Percentiles rank a stretch among this genome's conserved stretches.
These are phyloP conservation scores for Lactarius psammicola DNA, from an alignment of 768 basidiomycete genomes.

Conservation along the genomic window DNA sequence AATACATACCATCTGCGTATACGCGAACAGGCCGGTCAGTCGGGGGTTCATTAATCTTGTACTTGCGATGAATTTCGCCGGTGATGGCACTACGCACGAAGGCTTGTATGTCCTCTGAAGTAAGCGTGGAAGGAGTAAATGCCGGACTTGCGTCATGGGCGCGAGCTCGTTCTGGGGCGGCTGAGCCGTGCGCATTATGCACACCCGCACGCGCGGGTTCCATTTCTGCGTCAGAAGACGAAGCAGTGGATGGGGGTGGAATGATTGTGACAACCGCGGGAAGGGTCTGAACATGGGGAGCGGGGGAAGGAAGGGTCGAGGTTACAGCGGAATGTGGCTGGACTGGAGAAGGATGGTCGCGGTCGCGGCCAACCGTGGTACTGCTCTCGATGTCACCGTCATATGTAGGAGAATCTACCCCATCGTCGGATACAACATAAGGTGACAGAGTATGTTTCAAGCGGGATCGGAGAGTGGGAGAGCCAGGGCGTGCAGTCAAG, in stretches of 20 bases:
- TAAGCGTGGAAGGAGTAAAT: slow-evolving; percentile 67
- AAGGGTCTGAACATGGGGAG: slow-evolving; percentile 18
- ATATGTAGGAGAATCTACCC: slow-evolving; percentile 84
- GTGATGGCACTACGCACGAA: slow-evolving; percentile 77
- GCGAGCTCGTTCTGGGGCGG: slow-evolving; percentile 31
- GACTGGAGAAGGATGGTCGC: slow-evolving; percentile 34
- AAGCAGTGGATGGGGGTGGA: slow-evolving; percentile 17
- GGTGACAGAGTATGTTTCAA: slow-evolving; percentile 42
- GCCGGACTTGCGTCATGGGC: slow-evolving; percentile 31
- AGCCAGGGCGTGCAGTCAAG: slow-evolving; percentile 16
- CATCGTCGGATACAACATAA: slow-evolving; percentile 56
- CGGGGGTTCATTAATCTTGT: slow-evolving; percentile 87
- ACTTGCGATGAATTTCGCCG: slow-evolving; percentile 61
- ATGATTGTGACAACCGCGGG: slow-evolving; percentile 18
- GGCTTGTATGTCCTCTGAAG: slow-evolving; percentile 72
- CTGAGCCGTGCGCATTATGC: neutral
- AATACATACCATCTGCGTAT: slow-evolving; percentile 83
- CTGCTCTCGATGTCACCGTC: slow-evolving; percentile 87
- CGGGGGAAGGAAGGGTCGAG: slow-evolving; percentile 28
- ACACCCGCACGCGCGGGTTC: slow-evolving; percentile 22
- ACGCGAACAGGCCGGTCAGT: slow-evolving; percentile 76
- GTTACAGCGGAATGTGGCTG: slow-evolving; percentile 31
- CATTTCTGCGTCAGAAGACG: slow-evolving; percentile 28
- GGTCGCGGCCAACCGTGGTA: slow-evolving; percentile 56
- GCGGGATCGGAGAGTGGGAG: slow-evolving; percentile 30